Evolutionary conservation across 1,139 yeast species (phyloP), one percentile per base, ranked within the genome.

Genomic region (Suhomyces wounanorum): DNA sequence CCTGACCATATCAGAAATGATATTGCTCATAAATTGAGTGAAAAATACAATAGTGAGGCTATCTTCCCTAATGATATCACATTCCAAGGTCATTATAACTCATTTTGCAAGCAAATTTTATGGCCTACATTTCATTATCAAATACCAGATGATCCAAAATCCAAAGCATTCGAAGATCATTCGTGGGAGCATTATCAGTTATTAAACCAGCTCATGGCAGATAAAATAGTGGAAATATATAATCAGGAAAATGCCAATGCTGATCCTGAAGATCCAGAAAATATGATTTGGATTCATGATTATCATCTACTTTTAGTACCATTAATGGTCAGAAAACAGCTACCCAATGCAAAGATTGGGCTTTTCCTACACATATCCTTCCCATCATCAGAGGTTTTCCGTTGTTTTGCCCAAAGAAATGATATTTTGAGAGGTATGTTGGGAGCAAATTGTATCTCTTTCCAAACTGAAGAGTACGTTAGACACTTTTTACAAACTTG

Each of bases 51-150:
- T 50, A 82, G 89, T 46, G 80, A 81, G 48, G 84, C 91, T 0
- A 88, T 91, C 3, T 83, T 83, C 57, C 85, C 92, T 1, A 81
- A 82, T 57, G 98, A 94, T 67, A 69, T 81, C 18, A 84, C 91
- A 0, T 89, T 90, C 61, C 88, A 87, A 59, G 97, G 97, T 18
- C 96, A 91, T 62, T 94, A 94, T 68, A 82, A 83, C 52, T 89
- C 90, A 45, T 94, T 87, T 65, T 92, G 97, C 66, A 94, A 94
- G 66, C 96, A 91, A 62, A 89, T 94, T 43, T 74, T 94, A 56
- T 94, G 99, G 98, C 99, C 99, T 26, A 89, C 97, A 2, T 77
- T 95, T 57, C 99, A 94, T 65, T 95, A 94, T 65, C 97, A 94
- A 67, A 90, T 92, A 42, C 99, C 99, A 0, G 98, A 94, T 67